Conservation (phyloP, 164 flowering plant genomes). For the Annona squamosa region DNA sequence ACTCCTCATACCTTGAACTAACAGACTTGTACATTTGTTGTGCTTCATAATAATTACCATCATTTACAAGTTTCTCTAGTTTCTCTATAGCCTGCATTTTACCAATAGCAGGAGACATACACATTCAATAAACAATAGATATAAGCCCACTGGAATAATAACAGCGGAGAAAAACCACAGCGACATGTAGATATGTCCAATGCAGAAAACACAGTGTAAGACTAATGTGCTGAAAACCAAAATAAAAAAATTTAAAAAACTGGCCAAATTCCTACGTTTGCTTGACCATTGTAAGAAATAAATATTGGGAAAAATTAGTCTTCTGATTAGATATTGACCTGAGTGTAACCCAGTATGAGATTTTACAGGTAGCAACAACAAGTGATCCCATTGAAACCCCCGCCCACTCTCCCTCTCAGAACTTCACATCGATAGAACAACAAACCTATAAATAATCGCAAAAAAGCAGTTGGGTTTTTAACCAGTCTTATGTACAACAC, state of each 20-base stretch:
- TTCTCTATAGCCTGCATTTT: conserved; percentile 60
- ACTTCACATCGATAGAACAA: no score
- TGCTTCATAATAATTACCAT: conserved; percentile 78
- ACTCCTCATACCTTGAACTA: conserved; percentile 46
- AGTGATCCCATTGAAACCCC: no score
- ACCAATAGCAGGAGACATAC: background rate
- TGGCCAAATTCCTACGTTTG: background rate
- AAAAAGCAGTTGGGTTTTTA: no score
- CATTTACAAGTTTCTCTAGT: conserved; percentile 54
- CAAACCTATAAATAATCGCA: no score
- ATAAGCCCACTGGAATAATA: background rate
- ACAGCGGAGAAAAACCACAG: background rate
- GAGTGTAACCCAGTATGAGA: no score
- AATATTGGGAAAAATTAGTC: no score
- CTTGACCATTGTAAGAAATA: background rate
- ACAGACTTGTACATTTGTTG: conserved; percentile 91
- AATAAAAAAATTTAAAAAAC: no score
- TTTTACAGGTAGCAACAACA: no score
- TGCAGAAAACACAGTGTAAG: background rate
- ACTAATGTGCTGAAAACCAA: background rate
- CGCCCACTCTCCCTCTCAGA: no score
- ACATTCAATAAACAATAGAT: background rate
- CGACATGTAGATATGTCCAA: no score
- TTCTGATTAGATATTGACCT: no score
- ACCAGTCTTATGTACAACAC: no score